These are phyloP conservation scores for Lagenidium giganteum DNA, from an alignment of 352 stramenopile genomes.

Conservation along the genomic window DNA sequence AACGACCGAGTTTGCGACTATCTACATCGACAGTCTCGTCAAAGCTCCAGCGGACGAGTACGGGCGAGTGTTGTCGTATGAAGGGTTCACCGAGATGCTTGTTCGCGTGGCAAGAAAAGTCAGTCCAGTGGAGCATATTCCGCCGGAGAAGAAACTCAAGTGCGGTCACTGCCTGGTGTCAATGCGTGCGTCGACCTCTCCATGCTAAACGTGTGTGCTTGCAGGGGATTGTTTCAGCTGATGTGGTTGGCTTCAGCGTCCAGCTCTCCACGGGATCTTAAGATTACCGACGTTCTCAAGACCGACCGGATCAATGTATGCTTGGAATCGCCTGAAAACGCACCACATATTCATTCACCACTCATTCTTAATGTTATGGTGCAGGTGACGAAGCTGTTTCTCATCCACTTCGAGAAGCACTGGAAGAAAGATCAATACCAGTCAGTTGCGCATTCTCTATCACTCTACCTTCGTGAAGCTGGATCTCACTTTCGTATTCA, in stretches of 20 bases:
- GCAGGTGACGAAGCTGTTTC: slow-evolving; percentile 58
- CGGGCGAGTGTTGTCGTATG: slow-evolving; percentile 57
- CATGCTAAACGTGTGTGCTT: no score
- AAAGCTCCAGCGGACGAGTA: slow-evolving; percentile 48
- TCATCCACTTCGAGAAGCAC: slow-evolving; percentile 74
- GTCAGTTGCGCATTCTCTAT: slow-evolving; percentile 21
- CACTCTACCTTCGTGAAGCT: no score
- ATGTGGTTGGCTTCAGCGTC: slow-evolving; percentile 76
- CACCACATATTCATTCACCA: no score
- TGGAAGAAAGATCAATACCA: slow-evolving; percentile 75
- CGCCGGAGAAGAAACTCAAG: slow-evolving; percentile 55
- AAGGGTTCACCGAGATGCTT: slow-evolving; percentile 60
- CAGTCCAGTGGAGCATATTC: slow-evolving; percentile 23
- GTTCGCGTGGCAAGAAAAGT: slow-evolving; percentile 52
- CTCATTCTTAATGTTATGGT: no score
- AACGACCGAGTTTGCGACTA: slow-evolving; percentile 66
- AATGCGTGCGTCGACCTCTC: no score
- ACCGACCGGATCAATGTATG: slow-evolving; percentile 50
- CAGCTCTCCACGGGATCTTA: slow-evolving; percentile 37
- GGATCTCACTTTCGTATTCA: neutral
- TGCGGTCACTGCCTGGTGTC: slow-evolving; percentile 13
- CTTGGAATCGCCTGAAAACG: no score
- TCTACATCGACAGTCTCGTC: slow-evolving; percentile 71
- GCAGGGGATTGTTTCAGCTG: slow-evolving; percentile 66
- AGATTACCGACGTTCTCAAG: slow-evolving; percentile 72